Conservation (phyloP, 2,329 filamentous ascomycete genomes). For the Chrysoporthe puriensis region DNA sequence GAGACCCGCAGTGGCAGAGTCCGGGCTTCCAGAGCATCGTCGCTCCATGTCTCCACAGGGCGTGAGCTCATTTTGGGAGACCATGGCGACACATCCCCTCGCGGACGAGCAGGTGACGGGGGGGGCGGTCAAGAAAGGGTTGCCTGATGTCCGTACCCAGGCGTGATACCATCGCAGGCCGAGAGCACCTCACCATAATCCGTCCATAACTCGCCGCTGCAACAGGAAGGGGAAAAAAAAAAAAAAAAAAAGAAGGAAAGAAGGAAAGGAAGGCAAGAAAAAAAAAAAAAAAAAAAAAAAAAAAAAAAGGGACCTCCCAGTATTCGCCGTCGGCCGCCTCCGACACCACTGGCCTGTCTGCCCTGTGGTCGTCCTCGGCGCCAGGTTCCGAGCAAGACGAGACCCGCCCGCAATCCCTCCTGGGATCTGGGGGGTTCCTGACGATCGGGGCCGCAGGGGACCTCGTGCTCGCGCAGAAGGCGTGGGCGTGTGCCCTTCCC, state of each 20-base stretch:
- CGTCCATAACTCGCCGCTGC: too few species aligned
- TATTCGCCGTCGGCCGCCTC: slow-evolving; percentile 15
- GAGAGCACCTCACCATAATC: too few species aligned
- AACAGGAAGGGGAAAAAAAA: too few species aligned
- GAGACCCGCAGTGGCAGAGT: neutral
- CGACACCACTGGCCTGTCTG: slow-evolving; percentile 7
- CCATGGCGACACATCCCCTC: slow-evolving; percentile 15
- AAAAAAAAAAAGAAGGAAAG: too few species aligned
- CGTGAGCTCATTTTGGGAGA: slow-evolving; percentile 12
- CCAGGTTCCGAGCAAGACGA: slow-evolving; percentile 4
- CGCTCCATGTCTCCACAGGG: neutral
- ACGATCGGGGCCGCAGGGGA: slow-evolving; percentile 26
- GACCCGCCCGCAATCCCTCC: neutral
- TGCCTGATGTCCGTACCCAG: slow-evolving; percentile 8
- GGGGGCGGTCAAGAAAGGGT: slow-evolving; percentile 16
- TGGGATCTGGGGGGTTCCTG: slow-evolving; percentile 8
- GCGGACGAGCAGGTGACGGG: slow-evolving; percentile 2
- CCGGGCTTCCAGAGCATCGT: slow-evolving; percentile 19
- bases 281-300: too few species aligned
- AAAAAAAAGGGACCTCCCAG: too few species aligned
- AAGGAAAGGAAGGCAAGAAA: too few species aligned
- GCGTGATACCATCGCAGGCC: too few species aligned
- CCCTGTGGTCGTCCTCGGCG: slow-evolving; percentile 1
- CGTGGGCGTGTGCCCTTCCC: neutral
- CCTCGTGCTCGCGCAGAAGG: slow-evolving; percentile 19